Base-by-base conservation (phyloP, 768 basidiomycete species). In the Nidularia pulvinata region DNA sequence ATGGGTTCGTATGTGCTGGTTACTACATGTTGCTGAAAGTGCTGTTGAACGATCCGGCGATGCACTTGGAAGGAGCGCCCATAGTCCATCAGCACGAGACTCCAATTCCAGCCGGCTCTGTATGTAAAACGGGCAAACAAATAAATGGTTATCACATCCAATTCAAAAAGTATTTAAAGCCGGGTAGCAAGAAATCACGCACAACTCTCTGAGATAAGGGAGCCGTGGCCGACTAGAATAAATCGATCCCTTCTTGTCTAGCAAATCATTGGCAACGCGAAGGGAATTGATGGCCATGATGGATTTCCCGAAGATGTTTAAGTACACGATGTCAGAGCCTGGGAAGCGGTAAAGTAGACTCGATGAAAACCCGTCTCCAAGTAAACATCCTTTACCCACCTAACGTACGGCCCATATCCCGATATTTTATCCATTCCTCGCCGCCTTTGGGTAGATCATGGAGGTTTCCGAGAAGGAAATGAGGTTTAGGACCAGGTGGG, bases 91-190 rank as follows among this genome's bases (percentile, higher is more conserved):
- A 49, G 37, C 34, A 14, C 45, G 36, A 49, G 47, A 39, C 36
- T 35, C 52, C 47, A 49, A 34, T 46, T 48, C 52, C 47, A 48
- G 33, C 52, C 52, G 10, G 45, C 35, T 16, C 51, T 52, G 45
- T 33, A 33, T 14, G 34, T 32, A 46, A 32, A 22, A 19, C 19
- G 19, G 19, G 19, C 19, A 19, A 19, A 19, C 19, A 19, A 19
- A 19, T 19, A 19, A 19, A 19, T 19, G 19, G 19, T 19, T 19
- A 19, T 19, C 19, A 19, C 19, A 19, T 14, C 11, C 32, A 46
- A 32, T 14, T 47, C 37, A 39, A 10, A 10, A 39, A 39, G 9
- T 39, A 39, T 39, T 39, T 10, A 39, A 39, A 39, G 9, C 10
- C n/a, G 37, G 37, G 37, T 19, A 19, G 19, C 19, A 19, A 19